Base-by-base conservation (phyloP, 495 filamentous ascomycete species). In the Emericellopsis terricola region DNA sequence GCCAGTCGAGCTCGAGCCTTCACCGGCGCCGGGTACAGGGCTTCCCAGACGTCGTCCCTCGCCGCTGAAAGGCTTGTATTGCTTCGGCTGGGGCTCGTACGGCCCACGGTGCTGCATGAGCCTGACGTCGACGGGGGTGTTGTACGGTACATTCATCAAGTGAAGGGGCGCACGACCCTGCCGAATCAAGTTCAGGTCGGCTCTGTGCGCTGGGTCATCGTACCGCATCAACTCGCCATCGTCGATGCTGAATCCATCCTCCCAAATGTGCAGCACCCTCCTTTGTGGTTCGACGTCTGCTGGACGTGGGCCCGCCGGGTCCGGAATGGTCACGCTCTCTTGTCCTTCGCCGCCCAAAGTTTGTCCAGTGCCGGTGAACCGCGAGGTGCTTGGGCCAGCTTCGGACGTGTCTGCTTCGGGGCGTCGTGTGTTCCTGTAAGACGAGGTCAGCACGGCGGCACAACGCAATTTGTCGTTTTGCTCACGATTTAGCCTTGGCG, bases 211-310 rank as follows among this genome's bases (percentile, higher is more conserved):
- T 11, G 89, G 84, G 50, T 96, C 86, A 43, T 92, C 81, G 36
- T 82, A 86, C 20, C 79, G 72, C 46, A 73, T 84, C 7, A 97
- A 72, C n/a, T 78, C 73, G 14, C 89, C 89, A 46, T 96, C 86
- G 41, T 94, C 91, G 23, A 97, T 75, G 29, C 83, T 93, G 47
- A 96, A 94, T 2, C 89, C 89, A 53, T 97, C 80, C 10, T 66
- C 60, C 89, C 89, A 97, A 40, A 97, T 76, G 44, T 94, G 85
- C 26, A 97, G 65, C 13, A 69, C 71, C 26, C 85, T 72, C 27
- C 62, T 52, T 19, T 65, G 55, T 69, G n/a, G 32, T 29, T 8
- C 38, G 47, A 19, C 66, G 55, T 35, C 65, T 1, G 27, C 16
- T 11, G 15, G 26, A 13, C 61, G 34, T 29, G 53, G 50, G 4